Evolutionary conservation across 768 basidiomycete species (phyloP), one percentile per base, ranked within the genome.

Genomic region (Gloeophyllum trabeum): DNA sequence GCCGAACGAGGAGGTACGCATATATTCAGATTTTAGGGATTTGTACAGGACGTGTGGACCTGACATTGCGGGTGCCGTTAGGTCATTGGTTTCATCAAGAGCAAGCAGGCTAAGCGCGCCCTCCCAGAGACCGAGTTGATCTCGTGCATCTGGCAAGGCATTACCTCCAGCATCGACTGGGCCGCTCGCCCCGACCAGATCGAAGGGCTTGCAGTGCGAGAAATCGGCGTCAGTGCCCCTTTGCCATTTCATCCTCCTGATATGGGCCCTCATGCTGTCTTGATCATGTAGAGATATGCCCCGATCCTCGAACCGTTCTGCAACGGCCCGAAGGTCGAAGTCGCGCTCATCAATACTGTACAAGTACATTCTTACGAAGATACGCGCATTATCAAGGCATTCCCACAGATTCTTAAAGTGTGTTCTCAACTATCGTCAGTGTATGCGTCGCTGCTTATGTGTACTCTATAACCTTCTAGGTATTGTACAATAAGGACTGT

Each of bases 321-420:
- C 56, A 73, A 77, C 46, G 77, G 80, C 41, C 76, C 90, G 16
- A 93, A 93, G 63, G 86, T 88, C 18, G 79, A 99, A 63, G 87
- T 99, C 26, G 79, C 86, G 24, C 75, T 99, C 42, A 91, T 99
- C 63, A 98, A 98, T 60, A 76, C 83, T 40, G 89, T 94, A 4
- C 94, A 99, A 66, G 73, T 89, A 49, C 88, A 94, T 66, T 93
- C 89, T 61, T 96, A 98, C 61, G 90, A 94, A 64, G 90, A 97
- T 56, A 93, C 91, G 20, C 85, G 88, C 44, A 75, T 94, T 55
- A 93, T 92, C 63, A 92, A 92, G 59, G 73, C 90, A 5, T 98
- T 99, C 71, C 82, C 90, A 37, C 87, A 92, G 55, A 84, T 98
- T 59, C 71, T 99, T 48, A 96, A 97, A 71, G 90, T 74, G 41